Conservation (phyloP, 768 basidiomycete species). For the Amyloporia xantha region DNA sequence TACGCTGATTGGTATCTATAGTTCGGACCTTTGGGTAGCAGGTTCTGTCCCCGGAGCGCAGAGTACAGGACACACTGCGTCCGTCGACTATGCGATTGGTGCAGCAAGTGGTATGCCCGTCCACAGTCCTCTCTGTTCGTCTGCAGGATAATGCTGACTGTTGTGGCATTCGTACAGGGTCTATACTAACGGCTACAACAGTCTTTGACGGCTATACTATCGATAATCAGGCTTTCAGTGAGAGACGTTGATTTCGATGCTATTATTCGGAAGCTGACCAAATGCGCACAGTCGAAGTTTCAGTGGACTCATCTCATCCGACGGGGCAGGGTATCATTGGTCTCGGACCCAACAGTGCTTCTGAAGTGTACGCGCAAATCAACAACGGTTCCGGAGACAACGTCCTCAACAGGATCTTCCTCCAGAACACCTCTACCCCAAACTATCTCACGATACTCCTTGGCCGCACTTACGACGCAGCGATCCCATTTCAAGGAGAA, state of each 20-base stretch:
- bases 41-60: slow-evolving; percentile 19
- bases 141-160: no score
- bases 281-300: slow-evolving; percentile 6
- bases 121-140: no score
- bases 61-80: slow-evolving; percentile 15
- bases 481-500: slow-evolving; percentile 21
- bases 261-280: background rate
- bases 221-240: slow-evolving; percentile 24
- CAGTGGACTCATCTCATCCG: slow-evolving; percentile 9
- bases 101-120: slow-evolving; percentile 15
- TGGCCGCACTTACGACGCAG: slow-evolving; percentile 23
- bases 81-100: slow-evolving; percentile 21
- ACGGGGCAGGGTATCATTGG: slow-evolving; percentile 23
- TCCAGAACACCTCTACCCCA: slow-evolving; percentile 22
- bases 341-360: slow-evolving; percentile 26
- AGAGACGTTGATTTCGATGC: background rate
- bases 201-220: slow-evolving; percentile 21
- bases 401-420: slow-evolving; percentile 27
- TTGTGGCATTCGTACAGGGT: slow-evolving; percentile 10
- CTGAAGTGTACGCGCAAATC: slow-evolving; percentile 13
- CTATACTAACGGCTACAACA: slow-evolving; percentile 21
- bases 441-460: slow-evolving; percentile 27
- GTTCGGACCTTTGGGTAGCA: slow-evolving; percentile 27
- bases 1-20: slow-evolving; percentile 1
- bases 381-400: slow-evolving; percentile 19